Conservation (phyloP, 768 basidiomycete genomes). For the Leccinum ochraceum region DNA sequence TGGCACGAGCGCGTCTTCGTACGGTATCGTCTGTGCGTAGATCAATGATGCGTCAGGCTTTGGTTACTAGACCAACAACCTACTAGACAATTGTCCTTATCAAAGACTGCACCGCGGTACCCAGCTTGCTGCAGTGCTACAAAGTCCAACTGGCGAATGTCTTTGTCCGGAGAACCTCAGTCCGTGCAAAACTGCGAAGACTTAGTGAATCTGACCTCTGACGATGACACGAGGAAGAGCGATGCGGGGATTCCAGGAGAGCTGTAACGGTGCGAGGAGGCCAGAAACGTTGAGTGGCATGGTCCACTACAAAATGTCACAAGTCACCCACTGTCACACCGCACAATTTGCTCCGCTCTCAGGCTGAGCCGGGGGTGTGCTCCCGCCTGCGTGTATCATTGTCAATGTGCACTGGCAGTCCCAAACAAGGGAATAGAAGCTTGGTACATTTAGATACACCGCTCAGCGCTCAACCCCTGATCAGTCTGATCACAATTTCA, state of each 20-base stretch:
- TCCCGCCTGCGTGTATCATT: too few species aligned
- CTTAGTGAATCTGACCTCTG: slow-evolving; percentile 54
- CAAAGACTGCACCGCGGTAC: slow-evolving; percentile 89
- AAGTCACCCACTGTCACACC: too few species aligned
- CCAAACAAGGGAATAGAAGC: too few species aligned
- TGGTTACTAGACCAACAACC: slow-evolving; percentile 27
- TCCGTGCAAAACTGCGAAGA: slow-evolving; percentile 1
- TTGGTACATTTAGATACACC: too few species aligned
- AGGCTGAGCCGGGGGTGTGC: too few species aligned
- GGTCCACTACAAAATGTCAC: too few species aligned
- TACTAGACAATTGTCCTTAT: slow-evolving; percentile 98
- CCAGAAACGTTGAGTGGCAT: slow-evolving; percentile 78
- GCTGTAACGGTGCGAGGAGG: slow-evolving; percentile 67
- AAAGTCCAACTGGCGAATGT: slow-evolving; percentile 86
- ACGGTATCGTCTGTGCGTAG: slow-evolving; percentile 68
- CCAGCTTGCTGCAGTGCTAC: slow-evolving; percentile 67
- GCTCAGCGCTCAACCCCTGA: too few species aligned
- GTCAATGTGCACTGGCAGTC: too few species aligned
- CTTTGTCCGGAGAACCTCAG: slow-evolving; percentile 49
- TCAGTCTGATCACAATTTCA: too few species aligned
- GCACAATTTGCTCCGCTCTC: too few species aligned
- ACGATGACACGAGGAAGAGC: slow-evolving; percentile 65
- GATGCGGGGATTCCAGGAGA: slow-evolving; percentile 64
- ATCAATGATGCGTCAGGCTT: neutral
- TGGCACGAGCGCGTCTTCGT: slow-evolving; percentile 73